Percentiles rank a stretch among this genome's conserved stretches.
Conservation (phyloP, 371 early-diverging fungal genomes). For the Mortierella sp. region DNA sequence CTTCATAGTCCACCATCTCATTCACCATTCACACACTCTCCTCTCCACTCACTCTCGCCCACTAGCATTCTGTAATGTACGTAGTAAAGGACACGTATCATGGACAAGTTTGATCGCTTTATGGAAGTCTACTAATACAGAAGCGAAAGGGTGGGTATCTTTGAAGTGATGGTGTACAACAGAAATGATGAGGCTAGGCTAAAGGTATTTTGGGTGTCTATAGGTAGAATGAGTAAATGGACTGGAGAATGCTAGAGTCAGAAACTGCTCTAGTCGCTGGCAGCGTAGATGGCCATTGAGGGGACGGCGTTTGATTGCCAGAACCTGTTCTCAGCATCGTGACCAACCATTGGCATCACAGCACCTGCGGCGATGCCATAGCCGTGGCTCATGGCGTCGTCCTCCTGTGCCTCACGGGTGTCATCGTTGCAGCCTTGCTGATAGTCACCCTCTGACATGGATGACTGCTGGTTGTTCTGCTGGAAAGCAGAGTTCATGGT, state of each 20-base stretch:
- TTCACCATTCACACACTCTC: no score
- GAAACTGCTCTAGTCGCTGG: slow-evolving; percentile 8
- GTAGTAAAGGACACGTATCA: not conserved
- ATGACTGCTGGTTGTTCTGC: slow-evolving; percentile 12
- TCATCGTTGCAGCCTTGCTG: slow-evolving; percentile 1
- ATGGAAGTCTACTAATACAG: no score
- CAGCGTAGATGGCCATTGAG: slow-evolving; percentile 24
- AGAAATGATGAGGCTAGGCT: no score
- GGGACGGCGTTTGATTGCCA: slow-evolving; percentile 15
- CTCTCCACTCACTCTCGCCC: no score
- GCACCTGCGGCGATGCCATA: not conserved
- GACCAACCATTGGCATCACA: slow-evolving; percentile 3
- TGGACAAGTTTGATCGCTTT: no score
- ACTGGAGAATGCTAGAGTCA: no score
- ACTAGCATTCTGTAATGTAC: no score
- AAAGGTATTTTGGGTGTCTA: no score
- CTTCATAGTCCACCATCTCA: no score
- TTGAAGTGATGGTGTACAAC: no score
- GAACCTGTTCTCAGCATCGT: slow-evolving; percentile 12
- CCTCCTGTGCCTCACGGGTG: slow-evolving; percentile 7
- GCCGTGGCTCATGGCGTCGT: not conserved
- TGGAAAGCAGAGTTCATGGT: not conserved
- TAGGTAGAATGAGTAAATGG: not conserved
- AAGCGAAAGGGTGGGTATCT: no score
- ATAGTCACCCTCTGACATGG: slow-evolving; percentile 1